Evolutionary conservation across 495 filamentous ascomycete species (phyloP).

Genomic region (Penicillium egyptiacum): DNA sequence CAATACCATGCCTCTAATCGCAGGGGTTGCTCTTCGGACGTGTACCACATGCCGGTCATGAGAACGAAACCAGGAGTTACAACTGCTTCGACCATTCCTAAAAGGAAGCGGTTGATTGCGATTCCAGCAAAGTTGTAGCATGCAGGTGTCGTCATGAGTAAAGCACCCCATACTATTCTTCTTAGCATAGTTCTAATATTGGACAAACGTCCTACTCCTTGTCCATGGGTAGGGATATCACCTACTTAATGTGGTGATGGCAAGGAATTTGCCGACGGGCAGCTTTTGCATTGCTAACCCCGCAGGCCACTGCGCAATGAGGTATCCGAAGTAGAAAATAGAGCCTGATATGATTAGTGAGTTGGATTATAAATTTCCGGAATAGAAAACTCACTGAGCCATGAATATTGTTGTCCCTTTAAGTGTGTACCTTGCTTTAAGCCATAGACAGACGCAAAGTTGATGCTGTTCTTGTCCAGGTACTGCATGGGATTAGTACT

Average conservation of each 20-base stretch:
- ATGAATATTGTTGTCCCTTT: slow-evolving; percentile 57
- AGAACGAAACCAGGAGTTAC: slow-evolving; percentile 59
- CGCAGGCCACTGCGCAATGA: slow-evolving; percentile 53
- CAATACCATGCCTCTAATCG: slow-evolving; percentile 55
- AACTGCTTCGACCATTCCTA: slow-evolving; percentile 55
- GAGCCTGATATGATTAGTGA: slow-evolving; percentile 29
- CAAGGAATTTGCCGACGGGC: slow-evolving; percentile 53
- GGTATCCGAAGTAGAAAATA: slow-evolving; percentile 57
- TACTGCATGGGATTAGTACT: slow-evolving; percentile 42
- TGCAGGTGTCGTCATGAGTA: slow-evolving; percentile 43
- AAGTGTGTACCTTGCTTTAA: slow-evolving; percentile 52
- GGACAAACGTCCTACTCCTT: background rate
- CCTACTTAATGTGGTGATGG: slow-evolving; percentile 35
- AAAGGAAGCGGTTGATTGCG: slow-evolving; percentile 47
- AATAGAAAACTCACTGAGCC: slow-evolving; percentile 39
- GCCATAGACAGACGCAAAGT: slow-evolving; percentile 61
- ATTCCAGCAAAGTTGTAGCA: slow-evolving; percentile 46
- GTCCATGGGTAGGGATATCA: background rate
- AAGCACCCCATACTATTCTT: slow-evolving; percentile 38
- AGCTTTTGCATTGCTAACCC: slow-evolving; percentile 54
- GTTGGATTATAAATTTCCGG: background rate
- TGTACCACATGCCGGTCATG: slow-evolving; percentile 60
- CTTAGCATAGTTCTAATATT: background rate
- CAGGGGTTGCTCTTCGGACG: slow-evolving; percentile 52
- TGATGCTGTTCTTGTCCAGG: slow-evolving; percentile 60